Base-by-base conservation (phyloP, 257 asterid species). In the Scutellaria barbata region DNA sequence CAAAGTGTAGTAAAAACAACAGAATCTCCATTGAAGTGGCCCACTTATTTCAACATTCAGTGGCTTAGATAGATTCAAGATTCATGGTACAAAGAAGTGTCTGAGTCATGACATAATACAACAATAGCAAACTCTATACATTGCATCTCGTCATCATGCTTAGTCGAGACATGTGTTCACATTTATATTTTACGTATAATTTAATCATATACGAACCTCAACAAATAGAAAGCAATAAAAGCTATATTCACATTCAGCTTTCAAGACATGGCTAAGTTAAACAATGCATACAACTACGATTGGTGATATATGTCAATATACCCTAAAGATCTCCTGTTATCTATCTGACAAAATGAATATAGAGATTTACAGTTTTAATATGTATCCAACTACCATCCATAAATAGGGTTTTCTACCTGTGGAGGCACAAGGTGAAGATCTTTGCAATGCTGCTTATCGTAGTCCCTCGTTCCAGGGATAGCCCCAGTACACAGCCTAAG, bases 401-500 rank as follows among this genome's bases (percentile, higher is more conserved):
- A 95, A n/a, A 95, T 69, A 17, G 99, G 99, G 72, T 87, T 92
- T 86, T 88, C 94, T 60, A 91, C 97, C 80, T 82, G 89, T 4
- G 97, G 92, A 43, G 96, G 99, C 79, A 83, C 73, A 14, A 95
- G 90, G 77, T 64, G 80, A 67, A 95, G 96, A 87, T 95, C 99
- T 63, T 84, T 80, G 52, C 89, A 75, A 25, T 92, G 97, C 81
- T 95, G 90, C 45, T 87, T 82, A 66, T 81, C 81, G 35, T 92
- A 95, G 77, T 87, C 89, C 83, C 90, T 88, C 2, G 96, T 80
- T 39, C 94, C 88, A 1, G 99, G 98, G 9, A 81, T 85, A 6
- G 96, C 98, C 10, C 99, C 98, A 0, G 95, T 92, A 50, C 96
- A 88, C 88, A 84, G 42, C 80, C 99, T 82, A 11, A 95, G 86